Evolutionary conservation across 1,284 basidiomycete genomes (phyloP).

Genomic region (Takashimella tepidaria): DNA sequence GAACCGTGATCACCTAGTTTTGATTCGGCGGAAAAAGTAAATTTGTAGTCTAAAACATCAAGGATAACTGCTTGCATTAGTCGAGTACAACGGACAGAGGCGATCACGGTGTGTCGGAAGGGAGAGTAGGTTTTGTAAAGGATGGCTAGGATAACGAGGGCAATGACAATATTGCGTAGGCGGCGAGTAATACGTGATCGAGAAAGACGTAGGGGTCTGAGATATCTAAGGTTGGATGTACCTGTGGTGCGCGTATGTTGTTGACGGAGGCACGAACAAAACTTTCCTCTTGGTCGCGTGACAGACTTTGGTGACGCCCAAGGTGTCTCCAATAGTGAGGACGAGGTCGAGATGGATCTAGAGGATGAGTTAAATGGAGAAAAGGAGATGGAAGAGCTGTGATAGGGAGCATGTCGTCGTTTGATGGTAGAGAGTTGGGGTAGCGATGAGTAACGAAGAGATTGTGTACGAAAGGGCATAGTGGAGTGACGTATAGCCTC

Average conservation of each 20-base stretch:
- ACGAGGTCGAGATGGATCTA: too few species aligned
- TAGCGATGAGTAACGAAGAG: too few species aligned
- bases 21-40: conserved; percentile 57
- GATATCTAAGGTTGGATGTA: neutral
- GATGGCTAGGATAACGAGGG: conserved; percentile 29
- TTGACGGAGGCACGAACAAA: neutral
- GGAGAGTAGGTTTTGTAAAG: conserved; percentile 48
- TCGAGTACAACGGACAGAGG: conserved; percentile 62
- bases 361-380: neutral
- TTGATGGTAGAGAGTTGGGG: too few species aligned
- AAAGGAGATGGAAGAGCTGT: neutral
- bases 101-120: conserved; percentile 49
- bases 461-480: too few species aligned
- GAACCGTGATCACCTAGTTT: conserved; percentile 46
- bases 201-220: neutral
- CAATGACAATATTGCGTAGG: conserved; percentile 25
- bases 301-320: too few species aligned
- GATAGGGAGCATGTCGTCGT: neutral
- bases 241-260: neutral
- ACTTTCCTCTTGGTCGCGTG: neutral
- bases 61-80: conserved; percentile 50
- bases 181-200: conserved; percentile 1
- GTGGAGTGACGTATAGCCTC: too few species aligned
- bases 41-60: conserved; percentile 76
- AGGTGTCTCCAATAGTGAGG: too few species aligned